Evolutionary conservation across 1,284 basidiomycete genomes (phyloP).

Genomic region (Mycena citricolor): DNA sequence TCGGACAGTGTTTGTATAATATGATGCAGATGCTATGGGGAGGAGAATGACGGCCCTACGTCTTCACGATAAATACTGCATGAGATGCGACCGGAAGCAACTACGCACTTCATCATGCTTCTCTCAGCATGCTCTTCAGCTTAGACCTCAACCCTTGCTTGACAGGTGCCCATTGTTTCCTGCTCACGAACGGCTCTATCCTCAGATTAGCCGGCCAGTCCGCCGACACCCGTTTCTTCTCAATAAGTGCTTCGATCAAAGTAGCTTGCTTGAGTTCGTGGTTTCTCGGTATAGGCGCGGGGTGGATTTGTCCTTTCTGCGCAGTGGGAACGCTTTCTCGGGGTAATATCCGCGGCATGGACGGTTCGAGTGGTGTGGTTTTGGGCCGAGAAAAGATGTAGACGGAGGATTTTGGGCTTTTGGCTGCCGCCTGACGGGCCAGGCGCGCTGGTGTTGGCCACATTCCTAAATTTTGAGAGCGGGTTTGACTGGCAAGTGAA

Average conservation of each 20-base stretch:
- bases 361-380: neutral
- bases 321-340: constrained; percentile 7
- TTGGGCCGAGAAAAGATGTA: too few relatives aligned
- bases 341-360: constrained; percentile 12
- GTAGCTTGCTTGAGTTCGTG: constrained; percentile 18
- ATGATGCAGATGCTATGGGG: too few relatives aligned
- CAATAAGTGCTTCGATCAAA: constrained; percentile 13
- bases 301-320: constrained; percentile 7
- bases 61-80: too few relatives aligned
- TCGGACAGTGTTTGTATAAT: too few relatives aligned
- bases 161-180: constrained; percentile 18
- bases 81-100: too few relatives aligned
- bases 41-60: too few relatives aligned
- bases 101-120: constrained; percentile 8
- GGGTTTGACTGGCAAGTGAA: too few relatives aligned
- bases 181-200: constrained; percentile 20
- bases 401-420: too few relatives aligned
- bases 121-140: constrained; percentile 21
- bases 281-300: constrained; percentile 14
- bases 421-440: too few relatives aligned
- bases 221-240: constrained; percentile 10
- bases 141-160: constrained; percentile 19
- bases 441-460: too few relatives aligned
- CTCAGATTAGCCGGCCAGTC: constrained; percentile 23
- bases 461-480: too few relatives aligned